Base-by-base conservation (phyloP, 371 early-diverging fungal genomes). In the Mycotypha africana region DNA sequence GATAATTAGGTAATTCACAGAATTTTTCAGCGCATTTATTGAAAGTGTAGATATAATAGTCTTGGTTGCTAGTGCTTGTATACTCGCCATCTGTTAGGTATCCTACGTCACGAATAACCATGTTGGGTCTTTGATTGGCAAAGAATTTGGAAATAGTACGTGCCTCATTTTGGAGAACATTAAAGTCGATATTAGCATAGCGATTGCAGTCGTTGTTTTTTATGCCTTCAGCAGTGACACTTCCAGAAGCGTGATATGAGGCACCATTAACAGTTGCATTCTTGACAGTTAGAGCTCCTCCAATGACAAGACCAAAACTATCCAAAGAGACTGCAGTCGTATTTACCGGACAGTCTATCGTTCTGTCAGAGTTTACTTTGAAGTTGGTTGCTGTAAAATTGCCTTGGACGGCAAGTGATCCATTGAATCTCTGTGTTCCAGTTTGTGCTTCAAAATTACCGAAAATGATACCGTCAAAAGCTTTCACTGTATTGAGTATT, bases 41-140 rank as follows among this genome's bases (percentile, higher is more conserved):
- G 30, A 49, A 49, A 4, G 42, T 49, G 19, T 26, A 42, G 14
- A 42, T 21, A 21, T 49, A 42, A 15, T 35, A 37, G 1, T 49
- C 15, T 35, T 49, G 49, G 3, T 30, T 36, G 6, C 17, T 19
- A 2, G 26, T 40, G 14, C 42, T 42, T 11, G 24, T 9, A 16
- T 35, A 42, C 17, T 49, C 38, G 7, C 49, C 49, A 49, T 49
- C 49, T 3, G 49, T 36, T 36, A 49, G 28, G 28, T 40, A 49
- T 2, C 49, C 42, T 5, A 41, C 49, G 36, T 49, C 36, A 15
- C 49, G 42, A n/a, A 49, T 35, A 15, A 49, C 49, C 28, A 49
- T 34, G 20, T 49, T 49, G 10, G 42, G 49, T 24, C 16, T 26
- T 36, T 35, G 35, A n/a, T 23, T 23, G 8, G 49, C 41, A 49